Conservation (phyloP, 1,284 basidiomycete genomes). For the Boletus semigastroideus region DNA sequence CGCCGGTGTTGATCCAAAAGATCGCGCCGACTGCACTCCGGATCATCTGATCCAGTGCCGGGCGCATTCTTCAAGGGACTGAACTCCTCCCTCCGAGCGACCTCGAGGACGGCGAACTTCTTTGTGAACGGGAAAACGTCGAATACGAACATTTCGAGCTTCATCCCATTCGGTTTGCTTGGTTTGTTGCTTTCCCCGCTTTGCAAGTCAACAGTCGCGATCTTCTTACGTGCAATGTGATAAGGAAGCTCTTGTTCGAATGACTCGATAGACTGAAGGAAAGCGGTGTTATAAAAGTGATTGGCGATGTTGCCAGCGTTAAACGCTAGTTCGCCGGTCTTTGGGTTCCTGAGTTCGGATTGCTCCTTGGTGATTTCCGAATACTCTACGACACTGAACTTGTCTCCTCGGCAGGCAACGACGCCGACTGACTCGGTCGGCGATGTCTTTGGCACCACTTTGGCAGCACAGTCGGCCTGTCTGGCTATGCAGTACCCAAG, state of each 20-base stretch:
- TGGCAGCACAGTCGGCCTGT: constrained; percentile 87
- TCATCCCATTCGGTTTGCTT: constrained; percentile 95
- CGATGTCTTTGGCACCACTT: constrained; percentile 90
- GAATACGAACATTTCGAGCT: constrained; percentile 98
- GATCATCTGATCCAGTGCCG: constrained; percentile 91
- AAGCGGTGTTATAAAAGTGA: constrained; percentile 94
- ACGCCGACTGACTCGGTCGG: constrained; percentile 96
- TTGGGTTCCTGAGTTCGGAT: constrained; percentile 71
- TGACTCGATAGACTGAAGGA: constrained; percentile 76
- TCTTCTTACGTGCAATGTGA: constrained; percentile 99
- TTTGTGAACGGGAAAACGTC: constrained; percentile 96
- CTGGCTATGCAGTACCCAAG: constrained; percentile 90
- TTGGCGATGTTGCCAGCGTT: constrained; percentile 97
- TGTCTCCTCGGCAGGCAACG: constrained; percentile 78
- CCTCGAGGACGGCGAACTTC: constrained; percentile 87
- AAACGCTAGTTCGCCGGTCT: constrained; percentile 80
- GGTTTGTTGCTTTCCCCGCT: constrained; percentile 76
- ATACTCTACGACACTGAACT: constrained; percentile 95
- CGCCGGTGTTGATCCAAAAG: constrained; percentile 87
- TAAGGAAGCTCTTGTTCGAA: constrained; percentile 92
- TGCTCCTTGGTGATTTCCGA: constrained; percentile 92
- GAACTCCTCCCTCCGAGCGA: constrained; percentile 88
- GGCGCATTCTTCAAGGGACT: constrained; percentile 98
- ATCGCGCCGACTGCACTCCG: constrained; percentile 88
- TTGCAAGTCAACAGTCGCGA: constrained; percentile 75